These are phyloP conservation scores for Claviceps capensis DNA, from an alignment of 2,329 filamentous ascomycete species.

Conservation along the genomic window DNA sequence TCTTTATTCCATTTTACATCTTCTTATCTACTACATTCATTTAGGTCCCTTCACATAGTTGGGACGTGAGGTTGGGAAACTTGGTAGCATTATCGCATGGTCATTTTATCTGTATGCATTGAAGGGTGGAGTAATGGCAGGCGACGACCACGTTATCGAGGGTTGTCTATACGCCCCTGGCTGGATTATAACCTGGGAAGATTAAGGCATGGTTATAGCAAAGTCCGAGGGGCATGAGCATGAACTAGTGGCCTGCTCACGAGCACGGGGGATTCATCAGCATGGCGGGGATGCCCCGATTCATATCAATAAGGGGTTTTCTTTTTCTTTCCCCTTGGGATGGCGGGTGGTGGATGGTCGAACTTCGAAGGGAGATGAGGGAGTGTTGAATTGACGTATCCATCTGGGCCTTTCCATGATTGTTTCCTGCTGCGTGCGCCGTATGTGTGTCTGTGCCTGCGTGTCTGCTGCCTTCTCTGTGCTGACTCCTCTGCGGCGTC, in stretches of 20 bases:
- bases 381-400: not conserved
- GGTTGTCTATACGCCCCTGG: not conserved
- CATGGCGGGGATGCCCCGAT: not conserved
- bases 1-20: not conserved
- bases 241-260: not conserved
- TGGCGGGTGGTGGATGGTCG: not conserved
- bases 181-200: not conserved
- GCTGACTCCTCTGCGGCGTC: too few relatives aligned
- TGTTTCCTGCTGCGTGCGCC: not conserved
- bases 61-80: not conserved
- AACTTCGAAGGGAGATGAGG: too few relatives aligned
- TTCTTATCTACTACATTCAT: slow-evolving; percentile 1
- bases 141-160: not conserved
- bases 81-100: slow-evolving; percentile 1
- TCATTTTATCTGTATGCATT: not conserved
- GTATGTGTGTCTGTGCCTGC: not conserved
- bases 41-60: not conserved
- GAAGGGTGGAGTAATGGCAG: not conserved
- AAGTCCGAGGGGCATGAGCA: not conserved
- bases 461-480: too few relatives aligned
- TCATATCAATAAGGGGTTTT: not conserved
- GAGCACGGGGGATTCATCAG: not conserved
- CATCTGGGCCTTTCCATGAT: not conserved
- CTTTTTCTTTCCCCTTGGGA: not conserved
- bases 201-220: not conserved